Evolutionary conservation across 2,329 filamentous ascomycete species (phyloP).

Genomic region (Xylariaceae sp.): DNA sequence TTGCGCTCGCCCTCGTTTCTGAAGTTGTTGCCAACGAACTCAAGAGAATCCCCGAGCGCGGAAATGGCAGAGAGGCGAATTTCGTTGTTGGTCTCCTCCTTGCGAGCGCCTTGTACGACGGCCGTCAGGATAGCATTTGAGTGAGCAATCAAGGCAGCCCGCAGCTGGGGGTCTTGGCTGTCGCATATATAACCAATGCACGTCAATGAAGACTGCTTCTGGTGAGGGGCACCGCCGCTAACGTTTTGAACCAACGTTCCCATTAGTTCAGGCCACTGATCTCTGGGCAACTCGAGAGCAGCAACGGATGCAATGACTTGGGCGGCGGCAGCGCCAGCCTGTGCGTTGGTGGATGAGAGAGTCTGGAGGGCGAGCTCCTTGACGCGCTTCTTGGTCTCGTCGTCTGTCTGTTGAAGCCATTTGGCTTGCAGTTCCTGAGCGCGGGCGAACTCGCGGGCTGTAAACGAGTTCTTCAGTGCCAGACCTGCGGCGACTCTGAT

Average conservation of each 20-base stretch:
- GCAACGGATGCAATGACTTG: slow-evolving; percentile 96
- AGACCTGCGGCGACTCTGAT: slow-evolving; percentile 94
- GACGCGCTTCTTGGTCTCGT: slow-evolving; percentile 79
- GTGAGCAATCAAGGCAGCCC: slow-evolving; percentile 76
- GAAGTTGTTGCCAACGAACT: slow-evolving; percentile 98
- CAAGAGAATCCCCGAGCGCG: slow-evolving; percentile 90
- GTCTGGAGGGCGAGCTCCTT: slow-evolving; percentile 91
- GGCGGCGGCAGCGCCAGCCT: slow-evolving; percentile 84
- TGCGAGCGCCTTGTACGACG: slow-evolving; percentile 94
- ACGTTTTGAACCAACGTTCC: slow-evolving; percentile 86
- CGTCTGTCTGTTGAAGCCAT: slow-evolving; percentile 83
- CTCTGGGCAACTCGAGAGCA: slow-evolving; percentile 86
- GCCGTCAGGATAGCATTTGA: slow-evolving; percentile 98
- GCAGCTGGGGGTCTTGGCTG: slow-evolving; percentile 83
- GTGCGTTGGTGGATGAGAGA: slow-evolving; percentile 71
- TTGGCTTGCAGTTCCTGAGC: slow-evolving; percentile 88
- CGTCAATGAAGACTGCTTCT: slow-evolving; percentile 92
- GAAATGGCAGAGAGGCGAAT: slow-evolving; percentile 91
- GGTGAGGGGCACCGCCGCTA: slow-evolving; percentile 76
- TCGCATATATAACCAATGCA: slow-evolving; percentile 99
- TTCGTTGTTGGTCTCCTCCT: slow-evolving; percentile 89
- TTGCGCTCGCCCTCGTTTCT: slow-evolving; percentile 98
- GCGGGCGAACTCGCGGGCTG: slow-evolving; percentile 82
- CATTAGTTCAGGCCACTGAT: slow-evolving; percentile 94
- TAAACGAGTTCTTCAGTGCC: slow-evolving; percentile 97